phyloP scores from a whole-genome alignment of 2,329 filamentous ascomycete species.

The Karstenula rhodostoma region DNA sequence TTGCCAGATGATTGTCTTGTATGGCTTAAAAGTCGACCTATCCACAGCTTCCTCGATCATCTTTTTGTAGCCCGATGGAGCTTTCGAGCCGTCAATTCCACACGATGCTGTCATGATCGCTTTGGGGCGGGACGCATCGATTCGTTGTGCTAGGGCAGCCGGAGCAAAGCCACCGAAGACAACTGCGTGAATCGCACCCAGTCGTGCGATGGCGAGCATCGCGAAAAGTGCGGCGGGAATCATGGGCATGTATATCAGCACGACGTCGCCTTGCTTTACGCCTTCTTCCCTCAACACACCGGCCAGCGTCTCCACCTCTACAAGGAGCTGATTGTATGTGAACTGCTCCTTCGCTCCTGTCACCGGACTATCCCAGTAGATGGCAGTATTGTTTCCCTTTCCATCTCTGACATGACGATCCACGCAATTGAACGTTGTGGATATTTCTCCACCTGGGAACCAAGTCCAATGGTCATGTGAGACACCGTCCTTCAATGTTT shows the following conservation, averaged over 20 bases:
- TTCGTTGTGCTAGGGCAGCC: constrained; percentile 82
- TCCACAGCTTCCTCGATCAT: constrained; percentile 78
- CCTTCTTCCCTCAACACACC: constrained; percentile 84
- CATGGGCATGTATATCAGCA: constrained; percentile 97
- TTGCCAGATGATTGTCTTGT: constrained; percentile 82
- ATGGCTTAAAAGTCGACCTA: constrained; percentile 74
- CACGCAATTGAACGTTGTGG: constrained; percentile 89
- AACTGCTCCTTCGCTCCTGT: constrained; percentile 74
- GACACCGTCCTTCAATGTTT: constrained; percentile 68
- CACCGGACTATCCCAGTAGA: constrained; percentile 89
- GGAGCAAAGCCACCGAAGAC: constrained; percentile 94
- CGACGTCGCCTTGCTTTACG: constrained; percentile 82
- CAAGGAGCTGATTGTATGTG: constrained; percentile 77
- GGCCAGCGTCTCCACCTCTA: constrained; percentile 82
- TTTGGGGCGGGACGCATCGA: constrained; percentile 79
- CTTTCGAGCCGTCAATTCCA: constrained; percentile 87
- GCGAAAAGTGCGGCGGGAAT: constrained; percentile 88
- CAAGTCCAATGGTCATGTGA: constrained; percentile 83
- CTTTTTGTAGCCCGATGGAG: constrained; percentile 75
- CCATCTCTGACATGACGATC: constrained; percentile 84
- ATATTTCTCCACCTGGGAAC: constrained; percentile 90
- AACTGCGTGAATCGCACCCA: constrained; percentile 89
- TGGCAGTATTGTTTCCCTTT: constrained; percentile 75
- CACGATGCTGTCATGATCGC: constrained; percentile 88
- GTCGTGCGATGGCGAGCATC: constrained; percentile 79